Base-by-base conservation (phyloP, 331 rosid species). In the Saraca asoca region DNA sequence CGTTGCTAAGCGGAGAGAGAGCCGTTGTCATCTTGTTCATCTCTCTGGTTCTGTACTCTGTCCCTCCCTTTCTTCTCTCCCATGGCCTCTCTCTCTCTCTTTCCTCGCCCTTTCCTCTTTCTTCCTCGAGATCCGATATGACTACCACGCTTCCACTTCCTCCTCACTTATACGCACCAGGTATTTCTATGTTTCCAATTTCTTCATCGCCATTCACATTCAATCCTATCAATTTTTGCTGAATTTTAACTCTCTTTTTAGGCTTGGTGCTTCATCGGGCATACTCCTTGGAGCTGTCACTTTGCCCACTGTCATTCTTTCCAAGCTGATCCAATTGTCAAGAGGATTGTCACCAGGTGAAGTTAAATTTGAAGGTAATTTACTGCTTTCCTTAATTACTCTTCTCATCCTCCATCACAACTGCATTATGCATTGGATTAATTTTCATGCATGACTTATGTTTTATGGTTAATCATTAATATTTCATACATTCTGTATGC, bases 61-160 rank as follows among this genome's bases (percentile, higher is more conserved):
- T 91, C 43, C 87, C 94, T 0, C 15, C 15, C 73, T 79, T 92
- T 74, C 96, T 91, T 61, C 73, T 88, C 81, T 62, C 71, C 57
- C 95, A 74, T 24, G 96, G 88, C 71, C 9, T 91, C 34, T 37
- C 96, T 48, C 88, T 48, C 88, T 91, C 79, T 84, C 83, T 7
- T 79, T 91, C 37, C 80, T 84, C 51, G 61, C 84, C 38, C 12
- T 80, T 37, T 64, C 74, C 44, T 85, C 89, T 3, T 63, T 81
- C 61, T 62, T 62, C 64, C 42, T 81, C 52, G 89, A 84, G 52
- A 74, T 81, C 68, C 73, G 65, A 19, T 76, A 78, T 35, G 89
- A 84, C 31, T 24, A 24, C 31, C 31, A 24, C 49, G 16, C 64
- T 54, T 44, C 80, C 54, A 15, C 16, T 68, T 66, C 73, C 62